Evolutionary conservation across 345 rosid species (phyloP), one percentile per base, ranked within the genome.

Genomic region (Garcia nutans): DNA sequence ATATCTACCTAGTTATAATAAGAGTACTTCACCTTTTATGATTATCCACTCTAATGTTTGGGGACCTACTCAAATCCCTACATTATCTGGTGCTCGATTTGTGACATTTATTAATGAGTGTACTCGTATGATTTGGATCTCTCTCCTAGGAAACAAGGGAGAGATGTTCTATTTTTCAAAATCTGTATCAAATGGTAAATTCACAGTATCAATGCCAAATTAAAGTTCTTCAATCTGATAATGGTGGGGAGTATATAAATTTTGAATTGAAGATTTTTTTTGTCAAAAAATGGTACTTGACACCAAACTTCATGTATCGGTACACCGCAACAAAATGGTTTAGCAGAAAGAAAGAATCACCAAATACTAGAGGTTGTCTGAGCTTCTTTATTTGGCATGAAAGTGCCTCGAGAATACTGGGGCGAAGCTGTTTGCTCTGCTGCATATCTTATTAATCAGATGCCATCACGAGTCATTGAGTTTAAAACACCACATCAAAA

Each of bases 51-150:
- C 62, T 74, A 28, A 74, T 62, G 64, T 62, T 26, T 72, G 24
- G 61, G 76, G 76, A 9, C 69, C 28, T 24, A 13, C 70, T 47
- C 10, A 10, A 47, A 33, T 74, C 13, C 61, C 47, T 8, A 50
- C 60, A 12, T 12, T 73, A 10, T 61, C 20, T 62, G 50, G 52
- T 52, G 68, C 57, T 73, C 44, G 17, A 28, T 50, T 63, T 49
- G 33, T 74, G 13, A 73, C 47, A 1, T 74, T 74, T 74, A 74
- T 74, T 63, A 61, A 49, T 74, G 77, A 74, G 13, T 63, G 62
- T 12, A 74, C 61, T 74, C 49, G 22, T 1, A 74, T 74, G 61
- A 74, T 16, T 19, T 74, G 70, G 62, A 17, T 74, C 1, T 47
- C 15, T 57, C 52, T 64, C 1, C 5, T 73, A 2, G 5, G 3